Conservation (phyloP, 176 grass and related monocot genomes). For the Pontederia paniculata region DNA sequence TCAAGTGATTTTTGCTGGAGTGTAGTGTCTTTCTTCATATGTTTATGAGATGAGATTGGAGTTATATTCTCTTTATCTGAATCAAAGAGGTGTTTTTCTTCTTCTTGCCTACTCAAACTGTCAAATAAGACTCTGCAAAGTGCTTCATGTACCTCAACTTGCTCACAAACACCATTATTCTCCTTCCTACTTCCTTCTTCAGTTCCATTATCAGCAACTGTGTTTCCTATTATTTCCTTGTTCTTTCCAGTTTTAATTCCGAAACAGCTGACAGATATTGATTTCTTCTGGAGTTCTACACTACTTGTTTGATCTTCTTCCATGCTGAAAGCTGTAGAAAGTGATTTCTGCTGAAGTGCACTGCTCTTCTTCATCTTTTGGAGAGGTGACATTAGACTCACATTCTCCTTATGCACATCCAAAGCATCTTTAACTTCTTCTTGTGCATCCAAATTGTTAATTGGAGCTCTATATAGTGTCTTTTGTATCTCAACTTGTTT, state of each 20-base stretch:
- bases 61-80: conserved; percentile 29
- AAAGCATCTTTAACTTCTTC: not conserved
- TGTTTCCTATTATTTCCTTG: too few relatives aligned
- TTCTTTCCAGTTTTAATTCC: too few relatives aligned
- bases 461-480: not conserved
- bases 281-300: too few relatives aligned
- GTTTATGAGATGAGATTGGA: not conserved
- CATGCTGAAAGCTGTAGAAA: conserved; percentile 19
- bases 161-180: too few relatives aligned
- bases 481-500: conserved; percentile 17
- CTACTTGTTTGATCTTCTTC: conserved; percentile 21
- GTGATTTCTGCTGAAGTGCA: conserved; percentile 5
- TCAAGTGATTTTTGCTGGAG: not conserved
- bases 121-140: too few relatives aligned
- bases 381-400: conserved; percentile 27
- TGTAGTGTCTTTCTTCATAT: not conserved
- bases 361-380: conserved; percentile 29
- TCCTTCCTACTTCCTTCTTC: too few relatives aligned
- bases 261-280: too few relatives aligned
- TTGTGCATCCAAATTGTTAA: not conserved
- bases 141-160: too few relatives aligned
- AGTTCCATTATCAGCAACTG: too few relatives aligned
- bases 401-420: not conserved
- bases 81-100: conserved; percentile 24
- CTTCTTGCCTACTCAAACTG: too few relatives aligned